Conservation (phyloP, 2,329 filamentous ascomycete genomes). For the Drechslerella dactyloides region DNA sequence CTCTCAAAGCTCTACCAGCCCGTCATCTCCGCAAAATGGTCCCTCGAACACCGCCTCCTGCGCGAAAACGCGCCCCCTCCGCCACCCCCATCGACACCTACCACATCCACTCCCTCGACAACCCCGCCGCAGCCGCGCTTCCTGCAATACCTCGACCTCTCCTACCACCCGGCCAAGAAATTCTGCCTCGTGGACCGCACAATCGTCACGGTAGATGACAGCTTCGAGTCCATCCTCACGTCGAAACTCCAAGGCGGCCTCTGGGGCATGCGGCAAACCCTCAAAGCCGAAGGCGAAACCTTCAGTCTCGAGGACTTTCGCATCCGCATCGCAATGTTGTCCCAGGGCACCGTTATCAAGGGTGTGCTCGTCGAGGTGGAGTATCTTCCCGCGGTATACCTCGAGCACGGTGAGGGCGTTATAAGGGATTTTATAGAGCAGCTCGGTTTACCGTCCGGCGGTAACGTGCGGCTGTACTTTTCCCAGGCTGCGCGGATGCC, state of each 20-base stretch:
- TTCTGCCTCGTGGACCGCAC: conserved; percentile 53
- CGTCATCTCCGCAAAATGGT: conserved; percentile 49
- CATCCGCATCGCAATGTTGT: conserved; percentile 52
- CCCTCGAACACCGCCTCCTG: conserved; percentile 54
- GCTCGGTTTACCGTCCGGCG: conserved; percentile 48
- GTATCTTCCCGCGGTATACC: conserved; percentile 52
- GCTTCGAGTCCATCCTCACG: conserved; percentile 53
- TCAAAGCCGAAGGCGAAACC: conserved; percentile 50
- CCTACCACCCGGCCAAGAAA: conserved; percentile 52
- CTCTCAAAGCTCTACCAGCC: conserved; percentile 54
- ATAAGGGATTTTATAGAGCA: conserved; percentile 54
- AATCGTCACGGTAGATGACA: conserved; percentile 53
- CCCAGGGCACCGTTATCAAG: conserved; percentile 53
- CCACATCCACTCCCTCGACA: conserved; percentile 9
- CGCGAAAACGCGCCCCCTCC: conserved; percentile 51
- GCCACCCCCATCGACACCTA: conserved; percentile 4
- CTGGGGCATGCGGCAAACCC: conserved; percentile 53
- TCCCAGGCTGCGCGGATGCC: conserved; percentile 37
- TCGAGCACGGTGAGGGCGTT: conserved; percentile 53
- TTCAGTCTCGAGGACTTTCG: conserved; percentile 55
- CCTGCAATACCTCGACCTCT: conserved; percentile 55
- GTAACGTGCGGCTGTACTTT: conserved; percentile 51
- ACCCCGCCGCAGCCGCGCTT: conserved; percentile 47
- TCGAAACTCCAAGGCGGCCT: conserved; percentile 51
- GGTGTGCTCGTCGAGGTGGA: conserved; percentile 55